Evolutionary conservation across 2,329 filamentous ascomycete genomes (phyloP).

Genomic region (Fonsecaea pugnacius): DNA sequence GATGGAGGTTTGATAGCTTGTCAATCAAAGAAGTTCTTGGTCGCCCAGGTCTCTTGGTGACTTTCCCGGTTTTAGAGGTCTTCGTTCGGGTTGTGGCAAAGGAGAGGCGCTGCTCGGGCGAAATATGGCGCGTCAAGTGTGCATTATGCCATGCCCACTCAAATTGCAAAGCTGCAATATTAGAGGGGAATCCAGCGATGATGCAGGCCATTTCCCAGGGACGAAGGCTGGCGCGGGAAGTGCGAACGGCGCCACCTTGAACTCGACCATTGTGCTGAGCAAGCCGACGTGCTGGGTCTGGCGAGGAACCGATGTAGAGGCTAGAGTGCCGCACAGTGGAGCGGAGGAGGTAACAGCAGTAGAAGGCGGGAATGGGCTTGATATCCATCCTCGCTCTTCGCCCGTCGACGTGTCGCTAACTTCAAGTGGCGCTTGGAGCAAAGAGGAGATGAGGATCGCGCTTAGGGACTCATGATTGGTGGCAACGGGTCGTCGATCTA

Average conservation of each 20-base stretch:
- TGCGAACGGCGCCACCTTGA: conserved; percentile 80
- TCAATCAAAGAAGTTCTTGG: conserved; percentile 67
- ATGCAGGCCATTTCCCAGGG: conserved; percentile 92
- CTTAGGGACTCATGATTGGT: not conserved
- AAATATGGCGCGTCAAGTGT: conserved; percentile 78
- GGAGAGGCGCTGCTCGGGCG: conserved; percentile 54
- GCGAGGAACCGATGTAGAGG: conserved; percentile 90
- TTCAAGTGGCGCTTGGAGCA: not conserved
- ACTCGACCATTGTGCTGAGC: conserved; percentile 87
- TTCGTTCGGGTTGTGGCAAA: conserved; percentile 34
- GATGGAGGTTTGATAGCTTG: conserved; percentile 77
- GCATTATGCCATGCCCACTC: conserved; percentile 95
- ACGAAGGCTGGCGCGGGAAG: conserved; percentile 67
- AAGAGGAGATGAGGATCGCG: not conserved
- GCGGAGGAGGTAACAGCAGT: conserved; percentile 89
- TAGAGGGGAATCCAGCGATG: conserved; percentile 85
- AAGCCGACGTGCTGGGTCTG: conserved; percentile 80
- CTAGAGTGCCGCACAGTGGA: conserved; percentile 72
- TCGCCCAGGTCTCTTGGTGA: conserved; percentile 57
- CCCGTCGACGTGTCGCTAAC: not conserved
- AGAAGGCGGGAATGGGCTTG: conserved; percentile 78
- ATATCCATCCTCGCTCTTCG: conserved; percentile 40
- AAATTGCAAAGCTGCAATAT: conserved; percentile 87
- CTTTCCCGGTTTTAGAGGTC: conserved; percentile 44
- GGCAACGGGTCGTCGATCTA: not conserved